Conservation (phyloP, 495 filamentous ascomycete genomes). For the Penicillium robsamsonii region DNA sequence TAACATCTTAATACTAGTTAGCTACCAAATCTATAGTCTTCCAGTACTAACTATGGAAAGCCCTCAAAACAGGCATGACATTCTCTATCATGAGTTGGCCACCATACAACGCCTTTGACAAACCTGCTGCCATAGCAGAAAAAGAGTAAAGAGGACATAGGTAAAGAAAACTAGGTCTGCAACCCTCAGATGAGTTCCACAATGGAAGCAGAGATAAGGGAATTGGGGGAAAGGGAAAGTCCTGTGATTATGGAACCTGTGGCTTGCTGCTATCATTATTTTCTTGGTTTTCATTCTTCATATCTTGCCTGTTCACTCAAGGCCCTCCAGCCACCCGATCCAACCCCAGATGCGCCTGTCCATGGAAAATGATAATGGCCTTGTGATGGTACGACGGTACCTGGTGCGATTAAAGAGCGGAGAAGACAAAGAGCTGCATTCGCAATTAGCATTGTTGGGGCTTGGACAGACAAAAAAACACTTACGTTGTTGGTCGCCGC, state of each 20-base stretch:
- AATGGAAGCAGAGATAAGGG: constrained; percentile 4
- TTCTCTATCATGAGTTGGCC: constrained; percentile 31
- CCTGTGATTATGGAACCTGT: constrained; percentile 28
- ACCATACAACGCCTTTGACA: constrained; percentile 24
- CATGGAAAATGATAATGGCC: constrained; percentile 28
- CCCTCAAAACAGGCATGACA: constrained; percentile 25
- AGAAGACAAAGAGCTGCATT: constrained; percentile 90
- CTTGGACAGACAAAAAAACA: constrained; percentile 14
- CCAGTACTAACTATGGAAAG: constrained; percentile 11
- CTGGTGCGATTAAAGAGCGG: constrained; percentile 68
- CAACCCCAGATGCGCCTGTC: constrained; percentile 29
- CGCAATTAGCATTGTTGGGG: constrained; percentile 20
- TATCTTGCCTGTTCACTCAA: constrained; percentile 17
- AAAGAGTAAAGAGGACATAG: constrained; percentile 1
- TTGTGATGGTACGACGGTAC: constrained; percentile 9
- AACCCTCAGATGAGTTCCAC: constrained; percentile 6
- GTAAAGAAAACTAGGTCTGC: constrained; percentile 11
- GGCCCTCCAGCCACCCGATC: constrained; percentile 21
- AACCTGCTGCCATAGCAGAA: constrained; percentile 20
- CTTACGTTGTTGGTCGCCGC: constrained; percentile 98
- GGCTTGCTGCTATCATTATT: constrained; percentile 31
- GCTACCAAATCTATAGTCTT: constrained; percentile 5
- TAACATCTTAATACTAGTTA: neutral
- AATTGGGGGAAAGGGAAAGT: constrained; percentile 14
- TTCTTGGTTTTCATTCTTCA: constrained; percentile 20